Conservation (phyloP, 495 filamentous ascomycete species). For the Amphirosellinia nigrospora region DNA sequence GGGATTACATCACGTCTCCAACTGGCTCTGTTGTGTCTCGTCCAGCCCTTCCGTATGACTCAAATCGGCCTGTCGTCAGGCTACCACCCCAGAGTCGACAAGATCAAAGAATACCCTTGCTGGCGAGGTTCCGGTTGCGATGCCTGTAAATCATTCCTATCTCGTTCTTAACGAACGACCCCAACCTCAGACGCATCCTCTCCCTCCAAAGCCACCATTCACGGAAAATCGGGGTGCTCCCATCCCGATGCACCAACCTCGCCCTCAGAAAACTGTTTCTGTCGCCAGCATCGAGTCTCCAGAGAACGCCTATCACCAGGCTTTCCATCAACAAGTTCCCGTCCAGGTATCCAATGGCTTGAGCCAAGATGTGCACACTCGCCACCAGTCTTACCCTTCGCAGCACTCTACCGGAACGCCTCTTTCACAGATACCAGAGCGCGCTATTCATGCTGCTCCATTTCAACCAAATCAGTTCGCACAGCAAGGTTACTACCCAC, state of each 20-base stretch:
- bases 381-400: constrained; percentile 75
- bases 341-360: constrained; percentile 66
- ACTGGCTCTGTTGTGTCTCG: constrained; percentile 77
- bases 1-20: constrained; percentile 76
- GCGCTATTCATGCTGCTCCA: constrained; percentile 87
- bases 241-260: constrained; percentile 94
- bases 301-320: constrained; percentile 79
- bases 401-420: constrained; percentile 84
- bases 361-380: constrained; percentile 65
- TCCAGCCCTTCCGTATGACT: constrained; percentile 64
- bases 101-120: constrained; percentile 40
- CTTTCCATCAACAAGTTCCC: constrained; percentile 91
- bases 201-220: constrained; percentile 74
- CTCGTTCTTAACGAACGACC: constrained; percentile 57
- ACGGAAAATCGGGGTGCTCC: constrained; percentile 76
- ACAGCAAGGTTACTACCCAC: constrained; percentile 68
- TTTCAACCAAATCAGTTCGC: constrained; percentile 81
- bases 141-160: constrained; percentile 29
- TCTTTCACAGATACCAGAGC: constrained; percentile 92
- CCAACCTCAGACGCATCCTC: constrained; percentile 61
- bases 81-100: constrained; percentile 70
- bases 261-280: constrained; percentile 92
- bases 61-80: constrained; percentile 78
- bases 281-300: constrained; percentile 94
- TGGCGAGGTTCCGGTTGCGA: constrained; percentile 32